These are phyloP conservation scores for Xylariaceae sp. DNA, from an alignment of 2,329 filamentous ascomycete genomes.

Conservation along the genomic window DNA sequence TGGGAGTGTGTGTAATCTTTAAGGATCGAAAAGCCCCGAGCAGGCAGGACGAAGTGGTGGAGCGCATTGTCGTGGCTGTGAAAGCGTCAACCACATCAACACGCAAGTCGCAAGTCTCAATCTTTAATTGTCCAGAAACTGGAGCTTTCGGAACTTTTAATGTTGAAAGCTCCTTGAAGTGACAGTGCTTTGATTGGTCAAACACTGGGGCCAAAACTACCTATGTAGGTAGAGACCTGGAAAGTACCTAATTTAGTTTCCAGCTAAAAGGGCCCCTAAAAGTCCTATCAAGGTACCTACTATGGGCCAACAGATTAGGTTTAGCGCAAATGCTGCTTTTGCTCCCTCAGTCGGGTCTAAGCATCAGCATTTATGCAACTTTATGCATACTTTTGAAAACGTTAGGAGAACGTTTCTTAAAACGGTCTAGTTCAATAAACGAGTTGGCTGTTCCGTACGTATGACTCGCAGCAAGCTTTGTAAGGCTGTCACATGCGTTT, in stretches of 20 bases:
- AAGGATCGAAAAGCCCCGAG: conserved; percentile 59
- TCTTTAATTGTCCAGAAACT: background rate
- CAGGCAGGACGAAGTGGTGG: conserved; percentile 52
- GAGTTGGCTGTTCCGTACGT: background rate
- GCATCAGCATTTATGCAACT: no score
- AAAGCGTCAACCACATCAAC: conserved; percentile 14
- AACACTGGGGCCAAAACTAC: no score
- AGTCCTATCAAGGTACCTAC: no score
- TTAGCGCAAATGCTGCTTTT: no score
- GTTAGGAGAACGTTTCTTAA: conserved; percentile 2
- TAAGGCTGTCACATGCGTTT: background rate
- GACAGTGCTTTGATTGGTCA: conserved; percentile 18
- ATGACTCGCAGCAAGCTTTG: background rate
- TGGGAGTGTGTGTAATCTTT: conserved; percentile 50
- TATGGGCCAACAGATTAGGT: no score
- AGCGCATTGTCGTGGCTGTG: conserved; percentile 53
- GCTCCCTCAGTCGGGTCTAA: no score
- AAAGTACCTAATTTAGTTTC: no score
- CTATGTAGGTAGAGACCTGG: no score
- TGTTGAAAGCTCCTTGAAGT: conserved; percentile 11
- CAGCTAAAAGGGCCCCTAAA: background rate
- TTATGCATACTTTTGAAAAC: no score
- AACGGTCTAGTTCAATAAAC: no score
- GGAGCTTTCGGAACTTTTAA: conserved; percentile 10
- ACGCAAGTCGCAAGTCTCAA: background rate